A percentile compares a stretch with the other conserved stretches of the same genome.
Conservation (phyloP, 441 rosid species). For the Populus hybrid region DNA sequence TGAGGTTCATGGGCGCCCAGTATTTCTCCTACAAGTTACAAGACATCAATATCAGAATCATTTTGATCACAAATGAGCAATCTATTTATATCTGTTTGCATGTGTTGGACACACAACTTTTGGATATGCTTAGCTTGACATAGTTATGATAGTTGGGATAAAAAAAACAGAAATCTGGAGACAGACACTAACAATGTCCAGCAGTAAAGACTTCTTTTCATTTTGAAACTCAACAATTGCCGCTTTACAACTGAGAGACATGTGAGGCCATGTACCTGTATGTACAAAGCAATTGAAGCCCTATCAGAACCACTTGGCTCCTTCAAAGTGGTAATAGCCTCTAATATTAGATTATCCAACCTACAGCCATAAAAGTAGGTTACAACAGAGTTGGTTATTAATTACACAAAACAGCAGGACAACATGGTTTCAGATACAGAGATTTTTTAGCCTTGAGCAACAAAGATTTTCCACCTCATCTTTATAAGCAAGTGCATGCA, state of each 20-base stretch:
- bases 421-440: constrained; percentile 7
- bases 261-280: constrained; percentile 49
- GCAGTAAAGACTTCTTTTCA: too few relatives aligned
- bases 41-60: constrained; percentile 17
- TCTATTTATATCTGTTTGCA: neutral
- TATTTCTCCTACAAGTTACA: constrained; percentile 49
- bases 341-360: constrained; percentile 70
- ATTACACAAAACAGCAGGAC: constrained; percentile 3
- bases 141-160: neutral
- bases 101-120: neutral
- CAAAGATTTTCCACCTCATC: neutral
- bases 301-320: constrained; percentile 71
- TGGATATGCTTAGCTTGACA: neutral
- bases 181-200: neutral
- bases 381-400: constrained; percentile 8
- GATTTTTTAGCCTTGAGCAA: constrained; percentile 7
- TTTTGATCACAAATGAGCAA: constrained; percentile 2
- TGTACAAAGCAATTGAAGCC: constrained; percentile 56
- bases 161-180: neutral
- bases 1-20: constrained; percentile 46
- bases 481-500: neutral
- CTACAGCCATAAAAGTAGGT: constrained; percentile 35
- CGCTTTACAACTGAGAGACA: too few relatives aligned
- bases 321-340: constrained; percentile 65
- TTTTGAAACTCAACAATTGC: too few relatives aligned